A percentile compares a stretch with the other conserved stretches of the same genome.
These are phyloP conservation scores for Podospora tetraspora DNA, from an alignment of 495 filamentous ascomycete genomes.

Conservation along the genomic window DNA sequence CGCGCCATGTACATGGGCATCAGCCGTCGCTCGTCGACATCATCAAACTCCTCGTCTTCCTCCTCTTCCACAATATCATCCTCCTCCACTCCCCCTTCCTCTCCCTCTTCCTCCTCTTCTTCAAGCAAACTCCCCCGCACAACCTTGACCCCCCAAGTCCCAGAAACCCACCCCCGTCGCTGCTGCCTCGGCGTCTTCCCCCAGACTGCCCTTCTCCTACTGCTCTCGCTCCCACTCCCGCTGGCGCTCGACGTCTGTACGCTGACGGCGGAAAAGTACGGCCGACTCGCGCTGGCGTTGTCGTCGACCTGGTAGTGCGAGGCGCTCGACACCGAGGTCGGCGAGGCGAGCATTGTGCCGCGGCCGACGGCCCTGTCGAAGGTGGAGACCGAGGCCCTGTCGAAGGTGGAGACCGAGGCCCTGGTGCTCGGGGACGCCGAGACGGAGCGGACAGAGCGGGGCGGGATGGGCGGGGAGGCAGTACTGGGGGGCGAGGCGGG, in stretches of 20 bases:
- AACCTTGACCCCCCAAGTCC: not conserved
- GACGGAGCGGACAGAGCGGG: not conserved
- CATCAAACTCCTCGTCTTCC: constrained; percentile 9
- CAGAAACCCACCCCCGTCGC: not conserved
- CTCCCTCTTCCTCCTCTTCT: not conserved
- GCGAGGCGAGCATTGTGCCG: not conserved
- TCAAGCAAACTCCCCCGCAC: not conserved
- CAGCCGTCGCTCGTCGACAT: constrained; percentile 19
- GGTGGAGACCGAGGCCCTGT: not conserved
- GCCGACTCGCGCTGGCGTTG: not conserved
- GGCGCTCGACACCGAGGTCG: not conserved
- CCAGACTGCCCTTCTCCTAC: not conserved
- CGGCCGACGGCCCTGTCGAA: not conserved
- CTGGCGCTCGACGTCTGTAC: not conserved
- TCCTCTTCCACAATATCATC: not conserved
- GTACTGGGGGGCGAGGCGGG: constrained; percentile 15
- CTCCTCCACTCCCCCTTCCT: not conserved
- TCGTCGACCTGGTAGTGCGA: not conserved
- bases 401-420: not conserved
- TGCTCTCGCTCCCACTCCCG: not conserved
- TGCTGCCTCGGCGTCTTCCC: not conserved
- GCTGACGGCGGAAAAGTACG: not conserved
- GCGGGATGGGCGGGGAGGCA: not conserved
- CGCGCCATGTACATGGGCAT: constrained; percentile 20
- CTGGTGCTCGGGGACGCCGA: constrained; percentile 2